Evolutionary conservation across 108 stramenopile species (phyloP).

Genomic region (Cylindrotheca fusiformis): DNA sequence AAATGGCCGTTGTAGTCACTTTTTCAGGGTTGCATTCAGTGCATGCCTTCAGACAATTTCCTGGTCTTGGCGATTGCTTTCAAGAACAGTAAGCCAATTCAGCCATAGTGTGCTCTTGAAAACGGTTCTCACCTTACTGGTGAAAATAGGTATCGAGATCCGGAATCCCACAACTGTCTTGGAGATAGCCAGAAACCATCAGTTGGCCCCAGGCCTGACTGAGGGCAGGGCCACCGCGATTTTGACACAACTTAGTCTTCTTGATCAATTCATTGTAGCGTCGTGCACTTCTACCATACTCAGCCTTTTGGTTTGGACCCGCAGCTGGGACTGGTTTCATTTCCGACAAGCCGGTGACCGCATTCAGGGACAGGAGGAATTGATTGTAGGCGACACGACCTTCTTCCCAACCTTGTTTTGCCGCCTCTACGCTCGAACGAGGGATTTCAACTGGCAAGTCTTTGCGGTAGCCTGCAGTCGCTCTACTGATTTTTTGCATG

Average conservation of each 20-base stretch:
- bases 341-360: conserved; percentile 63
- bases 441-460: conserved; percentile 82
- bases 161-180: conserved; percentile 83
- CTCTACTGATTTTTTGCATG: conserved; percentile 57
- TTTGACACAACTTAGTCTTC: conserved; percentile 84
- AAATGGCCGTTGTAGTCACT: no score
- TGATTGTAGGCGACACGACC: conserved; percentile 76
- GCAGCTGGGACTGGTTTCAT: conserved; percentile 55
- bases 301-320: conserved; percentile 65
- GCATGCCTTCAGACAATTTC: no score
- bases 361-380: conserved; percentile 66
- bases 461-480: conserved; percentile 56
- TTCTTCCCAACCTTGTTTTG: conserved; percentile 76
- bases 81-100: no score
- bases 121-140: no score
- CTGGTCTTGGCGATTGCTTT: no score
- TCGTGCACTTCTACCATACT: conserved; percentile 68
- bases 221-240: conserved; percentile 54
- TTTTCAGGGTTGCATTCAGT: no score
- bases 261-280: conserved; percentile 77
- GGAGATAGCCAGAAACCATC: conserved; percentile 78
- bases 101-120: no score
- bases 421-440: conserved; percentile 31
- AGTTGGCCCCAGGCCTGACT: conserved; percentile 78
- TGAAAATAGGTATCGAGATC: conserved; percentile 81